These are phyloP conservation scores for Cladosporium cucumerinum DNA, from an alignment of 2,329 filamentous ascomycete genomes.

Conservation along the genomic window DNA sequence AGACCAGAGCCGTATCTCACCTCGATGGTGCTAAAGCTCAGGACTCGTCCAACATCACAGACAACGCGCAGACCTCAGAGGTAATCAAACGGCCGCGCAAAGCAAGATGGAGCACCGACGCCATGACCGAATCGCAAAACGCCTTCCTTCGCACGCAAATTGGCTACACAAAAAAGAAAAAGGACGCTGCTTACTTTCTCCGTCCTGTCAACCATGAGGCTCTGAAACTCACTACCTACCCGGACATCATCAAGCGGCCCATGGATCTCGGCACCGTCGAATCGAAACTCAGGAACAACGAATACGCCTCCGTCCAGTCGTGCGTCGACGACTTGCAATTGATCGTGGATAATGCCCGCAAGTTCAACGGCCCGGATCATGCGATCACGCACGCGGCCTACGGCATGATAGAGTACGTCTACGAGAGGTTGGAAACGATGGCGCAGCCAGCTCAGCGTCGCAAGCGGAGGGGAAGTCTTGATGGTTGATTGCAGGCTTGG, in stretches of 20 bases:
- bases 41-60: background rate
- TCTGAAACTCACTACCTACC: conserved; percentile 54
- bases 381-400: conserved; percentile 67
- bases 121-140: conserved; percentile 58
- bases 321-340: conserved; percentile 72
- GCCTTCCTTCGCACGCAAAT: conserved; percentile 64
- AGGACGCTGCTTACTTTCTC: conserved; percentile 71
- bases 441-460: background rate
- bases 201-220: conserved; percentile 73
- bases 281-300: conserved; percentile 66
- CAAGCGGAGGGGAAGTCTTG: background rate
- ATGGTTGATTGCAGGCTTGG: background rate
- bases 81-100: background rate
- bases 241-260: background rate
- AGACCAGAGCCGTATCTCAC: background rate
- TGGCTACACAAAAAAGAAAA: conserved; percentile 79
- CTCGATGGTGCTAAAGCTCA: background rate
- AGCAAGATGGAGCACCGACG: conserved; percentile 35
- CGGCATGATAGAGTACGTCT: conserved; percentile 57
- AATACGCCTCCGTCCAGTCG: conserved; percentile 66
- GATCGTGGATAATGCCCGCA: conserved; percentile 73
- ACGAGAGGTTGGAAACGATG: conserved; percentile 25
- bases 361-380: conserved; percentile 80
- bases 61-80: background rate
- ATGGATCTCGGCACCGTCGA: conserved; percentile 46